phyloP scores from a whole-genome alignment of 257 asterid species.

The Solanum microdontum region DNA sequence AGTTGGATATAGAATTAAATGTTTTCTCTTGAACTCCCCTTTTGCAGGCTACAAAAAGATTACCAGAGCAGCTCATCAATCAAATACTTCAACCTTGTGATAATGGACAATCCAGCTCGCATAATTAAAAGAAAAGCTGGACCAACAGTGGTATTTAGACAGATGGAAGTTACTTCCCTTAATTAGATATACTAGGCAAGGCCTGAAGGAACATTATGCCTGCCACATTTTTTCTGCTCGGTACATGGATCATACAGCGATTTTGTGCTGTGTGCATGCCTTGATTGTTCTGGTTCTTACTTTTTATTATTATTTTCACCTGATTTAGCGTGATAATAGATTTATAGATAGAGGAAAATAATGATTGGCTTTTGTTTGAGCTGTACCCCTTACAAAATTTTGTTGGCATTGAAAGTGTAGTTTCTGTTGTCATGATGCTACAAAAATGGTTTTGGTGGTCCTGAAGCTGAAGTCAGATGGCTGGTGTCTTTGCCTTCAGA shows the following conservation, averaged over 20 bases:
- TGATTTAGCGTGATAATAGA: background rate
- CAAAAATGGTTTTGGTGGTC: background rate
- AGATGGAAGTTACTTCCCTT: background rate
- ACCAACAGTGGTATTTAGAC: background rate
- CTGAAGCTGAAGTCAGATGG: background rate
- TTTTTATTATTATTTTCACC: background rate
- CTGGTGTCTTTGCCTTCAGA: background rate
- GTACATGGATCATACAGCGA: background rate
- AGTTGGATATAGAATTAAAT: background rate
- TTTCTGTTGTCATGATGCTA: background rate
- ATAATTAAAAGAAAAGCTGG: background rate
- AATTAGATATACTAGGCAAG: background rate
- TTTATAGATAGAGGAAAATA: background rate
- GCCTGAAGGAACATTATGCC: background rate
- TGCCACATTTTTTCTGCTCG: background rate
- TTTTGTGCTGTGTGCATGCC: constrained; percentile 1
- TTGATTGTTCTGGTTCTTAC: background rate
- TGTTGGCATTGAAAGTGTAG: background rate
- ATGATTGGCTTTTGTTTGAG: background rate
- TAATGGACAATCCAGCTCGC: constrained; percentile 12
- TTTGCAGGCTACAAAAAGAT: constrained; percentile 59
- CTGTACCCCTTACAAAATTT: background rate
- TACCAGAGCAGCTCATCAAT: constrained; percentile 65
- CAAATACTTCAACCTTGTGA: constrained; percentile 42
- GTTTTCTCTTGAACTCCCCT: background rate